Base-by-base conservation (phyloP, 345 rosid genomes). In the Brassica juncea region DNA sequence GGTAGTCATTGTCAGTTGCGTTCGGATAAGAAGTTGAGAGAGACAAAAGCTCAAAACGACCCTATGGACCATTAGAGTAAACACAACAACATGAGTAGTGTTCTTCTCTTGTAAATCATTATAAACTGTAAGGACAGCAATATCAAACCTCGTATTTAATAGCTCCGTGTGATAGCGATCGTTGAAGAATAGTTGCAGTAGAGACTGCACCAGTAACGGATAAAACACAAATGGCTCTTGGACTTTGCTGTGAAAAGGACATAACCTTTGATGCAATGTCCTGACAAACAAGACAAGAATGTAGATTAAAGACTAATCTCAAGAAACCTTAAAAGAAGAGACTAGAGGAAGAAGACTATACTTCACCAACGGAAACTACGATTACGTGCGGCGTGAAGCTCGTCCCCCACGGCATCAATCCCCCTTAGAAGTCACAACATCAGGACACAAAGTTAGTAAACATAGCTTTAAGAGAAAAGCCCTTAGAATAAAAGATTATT, bases 131-230 rank as follows among this genome's bases (percentile, higher is more conserved):
- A 14, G 15, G 54, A 47, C 10, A 28, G 19, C 5, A 80, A 30
- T 10, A 39, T 15, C 35, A 4, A 60, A 95, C 99, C 98, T 95
- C 99, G 64, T 93, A 93, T 59, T 91, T 89, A 59, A 93, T 88
- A 34, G 88, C 80, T 83, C 97, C 97, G 69, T 88, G 94, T 31
- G 97, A 88, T 31, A 88, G 84, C 31, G 94, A 81, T 15, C 96
- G 90, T 83, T 95, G 98, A 44, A 86, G 87, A 61, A 95, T 87
- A 39, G 97, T 93, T 32, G 89, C 99, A 1, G 91, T 90, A 62
- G 97, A 91, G 60, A 95, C 97, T 0, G 98, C 89, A 7, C 99
- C 99, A 82, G 84, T 88, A 61, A 94, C 97, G 8, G 99, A 93
- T 85, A 95, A 83, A 72, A 95, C 74, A 78, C 99, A 95, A 59